Base-by-base conservation (phyloP, 441 rosid species). In the Codiaeum variegatum region DNA sequence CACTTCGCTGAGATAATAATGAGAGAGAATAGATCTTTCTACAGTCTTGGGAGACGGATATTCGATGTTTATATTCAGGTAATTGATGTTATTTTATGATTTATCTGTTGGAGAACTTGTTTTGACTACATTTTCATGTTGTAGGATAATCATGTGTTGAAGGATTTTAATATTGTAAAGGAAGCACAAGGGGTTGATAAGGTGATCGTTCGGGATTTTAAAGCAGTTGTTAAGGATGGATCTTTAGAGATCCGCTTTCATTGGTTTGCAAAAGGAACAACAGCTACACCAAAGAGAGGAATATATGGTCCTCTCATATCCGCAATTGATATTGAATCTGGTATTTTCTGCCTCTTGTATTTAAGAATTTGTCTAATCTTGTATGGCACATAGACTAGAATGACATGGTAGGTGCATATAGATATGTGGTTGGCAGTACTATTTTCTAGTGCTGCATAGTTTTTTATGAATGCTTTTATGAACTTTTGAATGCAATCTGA, bases 251-350 rank as follows among this genome's bases (percentile, higher is more conserved):
- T 80, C 61, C 80, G 69, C 40, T 71, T 77, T 66, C 72, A 63
- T 51, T 85, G 76, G 82, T 74, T 75, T 78, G 76, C 80, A 42
- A 78, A 79, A 72, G 82, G 82, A 34, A 79, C 82, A 46, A 75
- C 76, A 13, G 11, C 44, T 44, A 46, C 36, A 47, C 82, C 82
- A 2, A 16, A 1, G 0, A 71, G 66, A 75, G 82, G 78, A 79
- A 36, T 5, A 42, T 79, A 79, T 70, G 82, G 82, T 21, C 76
- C 82, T 72, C 71, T 79, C 49, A 72, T 79, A 67, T 79, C 79
- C 26, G 79, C 79, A 38, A 79, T 79, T 23, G 73, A 69, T 47
- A 73, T 79, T 5, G 66, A 72, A 54, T 58, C 73, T 34, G 78
- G 82, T 55, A 68, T 67, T 76, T 75, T 62, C 5, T 32, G 12